These are phyloP conservation scores for Coemansia guatemalensis DNA, from an alignment of 192 early-diverging fungal species.

Conservation along the genomic window DNA sequence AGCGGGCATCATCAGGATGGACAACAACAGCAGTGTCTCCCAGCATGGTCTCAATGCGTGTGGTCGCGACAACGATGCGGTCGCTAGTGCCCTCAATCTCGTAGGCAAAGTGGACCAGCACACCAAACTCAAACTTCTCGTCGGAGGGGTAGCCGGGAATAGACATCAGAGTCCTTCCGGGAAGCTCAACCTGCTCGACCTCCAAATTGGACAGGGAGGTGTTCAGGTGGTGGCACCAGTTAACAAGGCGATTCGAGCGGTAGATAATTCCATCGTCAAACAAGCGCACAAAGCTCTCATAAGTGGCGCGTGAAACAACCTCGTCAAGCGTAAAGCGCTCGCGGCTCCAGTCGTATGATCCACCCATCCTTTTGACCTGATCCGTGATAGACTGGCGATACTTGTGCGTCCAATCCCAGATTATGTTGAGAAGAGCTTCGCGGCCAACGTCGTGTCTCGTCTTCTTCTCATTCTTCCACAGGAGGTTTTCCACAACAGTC, in stretches of 20 bases:
- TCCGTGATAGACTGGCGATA: slow-evolving; percentile 80
- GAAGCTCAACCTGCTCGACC: slow-evolving; percentile 87
- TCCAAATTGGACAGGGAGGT: slow-evolving; percentile 97
- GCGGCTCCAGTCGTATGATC: slow-evolving; percentile 92
- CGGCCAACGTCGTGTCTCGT: slow-evolving; percentile 95
- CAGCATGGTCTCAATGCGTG: slow-evolving; percentile 99
- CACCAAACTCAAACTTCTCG: slow-evolving; percentile 99
- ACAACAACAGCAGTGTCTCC: slow-evolving; percentile 97
- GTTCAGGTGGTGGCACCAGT: slow-evolving; percentile 97
- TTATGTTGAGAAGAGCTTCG: slow-evolving; percentile 81
- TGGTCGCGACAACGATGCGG: slow-evolving; percentile 93
- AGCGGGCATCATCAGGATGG: slow-evolving; percentile 89
- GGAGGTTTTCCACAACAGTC: slow-evolving; percentile 93
- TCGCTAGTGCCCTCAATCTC: slow-evolving; percentile 83
- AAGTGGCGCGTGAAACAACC: slow-evolving; percentile 76
- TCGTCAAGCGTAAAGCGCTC: slow-evolving; percentile 93
- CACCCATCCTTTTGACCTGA: slow-evolving; percentile 88
- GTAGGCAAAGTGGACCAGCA: slow-evolving; percentile 94
- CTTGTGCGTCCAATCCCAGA: slow-evolving; percentile 95
- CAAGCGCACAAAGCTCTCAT: slow-evolving; percentile 91
- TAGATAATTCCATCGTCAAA: slow-evolving; percentile 96
- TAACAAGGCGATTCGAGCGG: slow-evolving; percentile 94
- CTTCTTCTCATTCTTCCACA: slow-evolving; percentile 79
- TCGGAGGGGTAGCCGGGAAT: slow-evolving; percentile 91
- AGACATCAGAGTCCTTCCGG: slow-evolving; percentile 78